A percentile compares a stretch with the other conserved stretches of the same genome.
Conservation (phyloP, 2,329 filamentous ascomycete genomes). For the Dactylellina leptospora region DNA sequence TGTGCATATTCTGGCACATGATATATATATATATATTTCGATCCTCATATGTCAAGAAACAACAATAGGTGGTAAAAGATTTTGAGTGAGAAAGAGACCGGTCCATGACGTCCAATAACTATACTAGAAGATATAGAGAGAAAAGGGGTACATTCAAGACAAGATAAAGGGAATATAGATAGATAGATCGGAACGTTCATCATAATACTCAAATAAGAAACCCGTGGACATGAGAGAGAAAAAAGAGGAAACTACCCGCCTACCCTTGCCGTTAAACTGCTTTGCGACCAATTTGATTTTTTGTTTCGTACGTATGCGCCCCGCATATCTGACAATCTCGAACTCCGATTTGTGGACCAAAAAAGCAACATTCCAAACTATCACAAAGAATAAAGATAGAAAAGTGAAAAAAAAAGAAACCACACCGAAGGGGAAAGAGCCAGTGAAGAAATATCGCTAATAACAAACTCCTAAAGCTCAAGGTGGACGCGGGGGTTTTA, state of each 20-base stretch:
- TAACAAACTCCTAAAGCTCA: slow-evolving; percentile 46
- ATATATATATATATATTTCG: slow-evolving; percentile 1
- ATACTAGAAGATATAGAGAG: too few relatives aligned
- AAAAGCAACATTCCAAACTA: slow-evolving; percentile 52
- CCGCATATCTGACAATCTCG: slow-evolving; percentile 54
- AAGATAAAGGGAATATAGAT: neutral
- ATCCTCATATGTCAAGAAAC: too few relatives aligned
- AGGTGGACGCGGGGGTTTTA: slow-evolving; percentile 20
- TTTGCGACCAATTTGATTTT: slow-evolving; percentile 43
- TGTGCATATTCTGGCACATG: slow-evolving; percentile 2
- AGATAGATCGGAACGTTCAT: neutral
- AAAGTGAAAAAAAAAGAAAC: slow-evolving; percentile 52
- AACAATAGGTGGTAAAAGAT: too few relatives aligned
- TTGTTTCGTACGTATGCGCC: slow-evolving; percentile 47
- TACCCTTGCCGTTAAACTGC: slow-evolving; percentile 51
- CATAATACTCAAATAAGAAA: slow-evolving; percentile 8
- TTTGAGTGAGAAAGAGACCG: too few relatives aligned
- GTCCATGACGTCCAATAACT: too few relatives aligned
- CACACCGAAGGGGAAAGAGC: neutral
- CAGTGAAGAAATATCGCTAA: slow-evolving; percentile 39
- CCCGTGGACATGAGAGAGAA: slow-evolving; percentile 24
- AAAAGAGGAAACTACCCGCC: slow-evolving; percentile 46
- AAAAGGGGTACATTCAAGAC: slow-evolving; percentile 1
- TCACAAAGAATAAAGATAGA: slow-evolving; percentile 52
- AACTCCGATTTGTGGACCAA: slow-evolving; percentile 52